A percentile compares a stretch with the other conserved stretches of the same genome.
phyloP scores from a whole-genome alignment of 345 rosid species.

The Leavenworthia alabamica region DNA sequence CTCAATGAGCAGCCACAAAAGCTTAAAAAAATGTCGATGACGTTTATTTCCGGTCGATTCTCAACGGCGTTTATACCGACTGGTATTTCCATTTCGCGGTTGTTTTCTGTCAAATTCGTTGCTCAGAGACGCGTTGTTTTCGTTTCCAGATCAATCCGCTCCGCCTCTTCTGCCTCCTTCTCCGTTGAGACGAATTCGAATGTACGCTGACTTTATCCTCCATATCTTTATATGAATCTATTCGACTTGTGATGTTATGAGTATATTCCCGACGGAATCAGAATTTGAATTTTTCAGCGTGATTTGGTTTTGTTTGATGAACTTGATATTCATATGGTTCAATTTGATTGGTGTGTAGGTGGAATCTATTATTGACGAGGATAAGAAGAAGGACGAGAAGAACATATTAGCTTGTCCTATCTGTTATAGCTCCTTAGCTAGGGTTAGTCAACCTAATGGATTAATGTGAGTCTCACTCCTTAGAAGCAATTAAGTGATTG shows the following conservation, averaged over 20 bases:
- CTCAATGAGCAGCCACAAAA: slow-evolving; percentile 14
- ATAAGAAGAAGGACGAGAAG: slow-evolving; percentile 5
- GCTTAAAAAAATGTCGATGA: slow-evolving; percentile 12
- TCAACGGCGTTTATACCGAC: slow-evolving; percentile 13
- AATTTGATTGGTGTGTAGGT: background rate
- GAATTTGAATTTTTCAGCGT: background rate
- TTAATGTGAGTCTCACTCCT: slow-evolving; percentile 41
- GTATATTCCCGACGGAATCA: background rate
- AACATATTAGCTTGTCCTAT: slow-evolving; percentile 72
- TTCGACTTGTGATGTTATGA: background rate
- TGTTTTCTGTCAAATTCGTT: background rate
- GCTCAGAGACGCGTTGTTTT: background rate
- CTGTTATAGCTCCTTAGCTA: slow-evolving; percentile 48
- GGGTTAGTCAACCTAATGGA: slow-evolving; percentile 29
- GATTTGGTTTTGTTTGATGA: background rate
- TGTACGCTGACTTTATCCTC: slow-evolving; percentile 25
- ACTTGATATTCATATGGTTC: background rate
- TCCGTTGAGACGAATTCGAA: slow-evolving; percentile 40
- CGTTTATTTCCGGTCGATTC: slow-evolving; percentile 18
- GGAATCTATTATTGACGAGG: slow-evolving; percentile 41
- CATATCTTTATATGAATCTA: background rate
- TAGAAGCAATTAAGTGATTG: background rate
- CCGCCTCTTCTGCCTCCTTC: slow-evolving; percentile 46
- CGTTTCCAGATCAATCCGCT: slow-evolving; percentile 23
- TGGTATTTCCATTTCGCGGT: slow-evolving; percentile 18